phyloP scores from a whole-genome alignment of 352 stramenopile genomes.

The Phytophthora colocasiae region DNA sequence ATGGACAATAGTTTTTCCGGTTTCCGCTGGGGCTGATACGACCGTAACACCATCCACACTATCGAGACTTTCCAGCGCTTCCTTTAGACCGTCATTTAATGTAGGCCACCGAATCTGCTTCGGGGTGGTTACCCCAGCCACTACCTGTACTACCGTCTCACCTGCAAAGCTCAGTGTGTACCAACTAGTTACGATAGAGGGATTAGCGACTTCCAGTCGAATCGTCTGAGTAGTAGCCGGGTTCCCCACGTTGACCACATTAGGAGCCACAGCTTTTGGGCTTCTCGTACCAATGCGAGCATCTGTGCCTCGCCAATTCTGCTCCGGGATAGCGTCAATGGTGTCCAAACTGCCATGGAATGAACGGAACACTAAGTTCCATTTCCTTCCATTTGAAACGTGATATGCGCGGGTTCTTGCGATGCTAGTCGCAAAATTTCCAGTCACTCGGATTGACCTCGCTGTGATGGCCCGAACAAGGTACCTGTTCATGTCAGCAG shows the following conservation, averaged over 20 bases:
- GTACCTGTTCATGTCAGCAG: slow-evolving; percentile 61
- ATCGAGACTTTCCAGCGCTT: slow-evolving; percentile 49
- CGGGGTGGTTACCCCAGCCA: slow-evolving; percentile 7
- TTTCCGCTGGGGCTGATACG: too few relatives aligned
- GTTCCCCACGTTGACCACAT: slow-evolving; percentile 62
- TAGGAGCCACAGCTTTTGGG: slow-evolving; percentile 42
- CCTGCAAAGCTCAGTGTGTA: slow-evolving; percentile 65
- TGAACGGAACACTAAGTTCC: slow-evolving; percentile 76
- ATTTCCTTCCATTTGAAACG: slow-evolving; percentile 58
- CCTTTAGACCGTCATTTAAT: slow-evolving; percentile 42
- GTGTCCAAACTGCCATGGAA: slow-evolving; percentile 64
- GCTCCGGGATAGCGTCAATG: slow-evolving; percentile 62
- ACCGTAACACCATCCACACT: slow-evolving; percentile 66
- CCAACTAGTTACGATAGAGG: slow-evolving; percentile 3
- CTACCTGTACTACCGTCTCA: slow-evolving; percentile 35
- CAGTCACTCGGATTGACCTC: slow-evolving; percentile 57
- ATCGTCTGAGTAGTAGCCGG: slow-evolving; percentile 61
- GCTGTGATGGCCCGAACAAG: slow-evolving; percentile 30
- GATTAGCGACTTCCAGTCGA: slow-evolving; percentile 47
- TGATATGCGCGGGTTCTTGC: slow-evolving; percentile 43
- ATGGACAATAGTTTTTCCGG: slow-evolving; percentile 86
- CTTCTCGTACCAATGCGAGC: slow-evolving; percentile 55
- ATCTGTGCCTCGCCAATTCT: slow-evolving; percentile 65
- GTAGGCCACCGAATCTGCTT: slow-evolving; percentile 48
- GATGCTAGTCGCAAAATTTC: slow-evolving; percentile 53